Percentiles rank a stretch among this genome's conserved stretches.
phyloP scores from a whole-genome alignment of 192 early-diverging fungal genomes.

The Haplosporangium gracile region DNA sequence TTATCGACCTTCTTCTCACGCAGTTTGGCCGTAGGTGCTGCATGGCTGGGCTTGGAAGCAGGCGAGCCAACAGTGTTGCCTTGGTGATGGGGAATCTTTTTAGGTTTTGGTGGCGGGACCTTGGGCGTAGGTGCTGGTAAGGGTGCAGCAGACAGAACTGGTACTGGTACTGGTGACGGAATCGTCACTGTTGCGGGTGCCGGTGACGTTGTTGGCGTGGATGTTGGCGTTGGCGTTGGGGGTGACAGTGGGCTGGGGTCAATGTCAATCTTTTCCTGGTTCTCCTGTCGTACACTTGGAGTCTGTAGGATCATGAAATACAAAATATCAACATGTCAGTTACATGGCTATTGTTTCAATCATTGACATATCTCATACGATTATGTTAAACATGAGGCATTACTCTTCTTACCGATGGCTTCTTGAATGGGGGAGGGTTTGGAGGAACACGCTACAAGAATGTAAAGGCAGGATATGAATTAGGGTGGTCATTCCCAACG shows the following conservation, averaged over 20 bases:
- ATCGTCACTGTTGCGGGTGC: slow-evolving; percentile 10
- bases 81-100: slow-evolving; percentile 42
- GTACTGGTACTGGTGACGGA: slow-evolving; percentile 15
- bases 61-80: slow-evolving; percentile 24
- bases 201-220: neutral
- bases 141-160: slow-evolving; percentile 28
- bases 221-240: slow-evolving; percentile 21
- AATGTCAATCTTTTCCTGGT: slow-evolving; percentile 23
- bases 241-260: slow-evolving; percentile 22
- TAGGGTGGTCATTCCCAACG: neutral
- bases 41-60: neutral
- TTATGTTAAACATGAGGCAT: neutral
- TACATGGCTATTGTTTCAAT: neutral
- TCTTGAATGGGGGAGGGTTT: slow-evolving; percentile 41
- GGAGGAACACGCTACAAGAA: slow-evolving; percentile 40
- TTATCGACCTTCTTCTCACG: slow-evolving; percentile 66
- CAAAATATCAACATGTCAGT: neutral
- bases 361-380: too few species aligned
- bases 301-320: neutral
- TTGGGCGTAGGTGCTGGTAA: slow-evolving; percentile 36
- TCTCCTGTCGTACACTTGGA: slow-evolving; percentile 22
- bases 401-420: slow-evolving; percentile 27
- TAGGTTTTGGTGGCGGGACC: slow-evolving; percentile 52
- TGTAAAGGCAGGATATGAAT: neutral
- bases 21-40: slow-evolving; percentile 11